Evolutionary conservation across 495 filamentous ascomycete genomes (phyloP), one percentile per base, ranked within the genome.

Genomic region (Penicillium lividum): DNA sequence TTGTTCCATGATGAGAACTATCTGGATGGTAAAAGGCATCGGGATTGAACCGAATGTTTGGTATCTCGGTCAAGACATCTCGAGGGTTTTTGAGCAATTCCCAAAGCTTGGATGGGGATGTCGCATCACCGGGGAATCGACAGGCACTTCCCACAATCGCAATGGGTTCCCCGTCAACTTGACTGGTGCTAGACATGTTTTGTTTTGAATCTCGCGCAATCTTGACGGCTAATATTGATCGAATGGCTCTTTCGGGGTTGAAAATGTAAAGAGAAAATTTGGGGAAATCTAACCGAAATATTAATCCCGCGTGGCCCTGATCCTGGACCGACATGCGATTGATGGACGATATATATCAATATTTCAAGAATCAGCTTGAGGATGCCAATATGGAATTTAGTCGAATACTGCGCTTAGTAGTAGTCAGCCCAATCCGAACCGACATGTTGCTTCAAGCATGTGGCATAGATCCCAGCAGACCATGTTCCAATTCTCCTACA

Each of bases 71-170:
- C 69, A 69, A 60, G 4, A 72, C 71, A 53, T 76, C 73, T 30
- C 70, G 58, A 36, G 68, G 70, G 11, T 66, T 43, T 33, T 48
- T 58, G 54, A 80, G 63, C 47, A 76, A 53, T 22, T 74, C 65
- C 68, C 71, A 74, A 22, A 81, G 60, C 54, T 69, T 66, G 27
- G 65, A 64, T 16, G 75, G 68, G 34, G 72, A 65, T 27, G 52
- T 64, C 61, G 74, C 62, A 51, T 68, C 64, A 30, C 69, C 84
- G n/a, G 86, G 84, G 57, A 89, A 84, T 28, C 73, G 65, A 61
- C 74, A 87, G 22, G 77, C 72, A 62, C 72, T 78, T 54, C 78
- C 77, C 34, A 79, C 65, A 28, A 81, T 71, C 50, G 77, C 78
- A 53, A 81, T 77, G 16, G 75, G 77, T 60, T 77, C 71, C 5